Evolutionary conservation across 179 eudicot genomes (phyloP).

Genomic region (Carnegiea gigantea): DNA sequence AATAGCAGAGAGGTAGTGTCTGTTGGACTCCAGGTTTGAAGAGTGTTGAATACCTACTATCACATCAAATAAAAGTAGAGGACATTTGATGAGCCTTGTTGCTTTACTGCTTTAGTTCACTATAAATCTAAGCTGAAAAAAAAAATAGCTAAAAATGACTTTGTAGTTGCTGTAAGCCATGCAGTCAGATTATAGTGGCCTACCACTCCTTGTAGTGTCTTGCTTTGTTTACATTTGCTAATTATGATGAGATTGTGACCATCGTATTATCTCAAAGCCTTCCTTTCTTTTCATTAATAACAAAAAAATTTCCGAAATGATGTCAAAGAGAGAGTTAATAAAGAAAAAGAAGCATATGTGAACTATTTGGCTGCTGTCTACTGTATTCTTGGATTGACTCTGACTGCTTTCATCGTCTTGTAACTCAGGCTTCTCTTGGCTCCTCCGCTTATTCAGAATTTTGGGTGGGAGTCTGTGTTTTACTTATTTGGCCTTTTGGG

Average conservation of each 20-base stretch:
- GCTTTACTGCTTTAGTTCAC: background rate
- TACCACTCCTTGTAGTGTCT: background rate
- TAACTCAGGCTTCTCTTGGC: conserved; percentile 87
- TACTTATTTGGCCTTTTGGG: conserved; percentile 85
- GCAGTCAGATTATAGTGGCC: background rate
- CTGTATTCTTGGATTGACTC: background rate
- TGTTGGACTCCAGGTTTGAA: background rate
- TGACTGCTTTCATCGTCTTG: conserved; percentile 9
- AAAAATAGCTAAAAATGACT: background rate
- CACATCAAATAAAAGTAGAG: background rate
- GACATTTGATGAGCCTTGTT: background rate
- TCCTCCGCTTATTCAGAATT: conserved; percentile 82
- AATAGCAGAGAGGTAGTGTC: background rate
- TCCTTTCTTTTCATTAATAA: background rate
- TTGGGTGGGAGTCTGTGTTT: conserved; percentile 98
- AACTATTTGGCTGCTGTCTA: background rate
- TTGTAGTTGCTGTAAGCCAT: background rate
- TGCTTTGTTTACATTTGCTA: background rate
- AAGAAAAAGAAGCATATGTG: background rate
- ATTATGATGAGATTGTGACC: background rate
- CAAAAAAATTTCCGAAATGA: background rate
- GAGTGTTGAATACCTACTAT: background rate
- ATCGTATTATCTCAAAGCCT: background rate
- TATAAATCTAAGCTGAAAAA: background rate
- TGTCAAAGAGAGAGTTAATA: background rate